Percentiles rank a stretch among this genome's conserved stretches.
phyloP scores from a whole-genome alignment of 768 basidiomycete species.

The Tulasnella sp. region DNA sequence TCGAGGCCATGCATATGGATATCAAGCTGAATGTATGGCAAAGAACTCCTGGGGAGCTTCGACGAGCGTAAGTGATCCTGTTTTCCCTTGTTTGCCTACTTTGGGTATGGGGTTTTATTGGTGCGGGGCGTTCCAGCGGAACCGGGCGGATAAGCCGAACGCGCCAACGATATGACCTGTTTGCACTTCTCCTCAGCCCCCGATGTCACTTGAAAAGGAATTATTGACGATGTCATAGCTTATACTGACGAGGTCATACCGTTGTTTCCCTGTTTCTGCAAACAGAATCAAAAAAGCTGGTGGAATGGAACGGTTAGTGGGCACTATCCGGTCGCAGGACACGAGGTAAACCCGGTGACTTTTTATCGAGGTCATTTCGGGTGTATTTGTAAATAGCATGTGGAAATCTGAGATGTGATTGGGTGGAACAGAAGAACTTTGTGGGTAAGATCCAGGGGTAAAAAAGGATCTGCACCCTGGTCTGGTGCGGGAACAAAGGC shows the following conservation, averaged over 20 bases:
- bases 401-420: background rate
- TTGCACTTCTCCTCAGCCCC: background rate
- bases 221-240: background rate
- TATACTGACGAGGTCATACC: background rate
- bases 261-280: background rate
- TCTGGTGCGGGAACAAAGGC: background rate
- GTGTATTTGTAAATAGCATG: background rate
- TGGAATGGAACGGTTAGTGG: background rate
- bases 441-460: background rate
- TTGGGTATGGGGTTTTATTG: background rate
- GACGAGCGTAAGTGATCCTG: slow-evolving; percentile 19
- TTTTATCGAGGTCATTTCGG: background rate
- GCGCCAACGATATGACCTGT: background rate
- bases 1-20: slow-evolving; percentile 68
- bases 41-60: slow-evolving; percentile 67
- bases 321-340: background rate
- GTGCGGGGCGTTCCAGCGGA: background rate
- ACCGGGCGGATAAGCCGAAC: background rate
- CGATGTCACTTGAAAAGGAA: background rate
- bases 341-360: background rate
- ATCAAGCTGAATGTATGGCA: slow-evolving; percentile 71
- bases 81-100: background rate
- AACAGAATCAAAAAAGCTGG: slow-evolving; percentile 16
- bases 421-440: background rate
- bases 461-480: background rate